A percentile compares a stretch with the other conserved stretches of the same genome.
Evolutionary conservation across 2,329 filamentous ascomycete species (phyloP).

Genomic region (Talaromyces islandicus): DNA sequence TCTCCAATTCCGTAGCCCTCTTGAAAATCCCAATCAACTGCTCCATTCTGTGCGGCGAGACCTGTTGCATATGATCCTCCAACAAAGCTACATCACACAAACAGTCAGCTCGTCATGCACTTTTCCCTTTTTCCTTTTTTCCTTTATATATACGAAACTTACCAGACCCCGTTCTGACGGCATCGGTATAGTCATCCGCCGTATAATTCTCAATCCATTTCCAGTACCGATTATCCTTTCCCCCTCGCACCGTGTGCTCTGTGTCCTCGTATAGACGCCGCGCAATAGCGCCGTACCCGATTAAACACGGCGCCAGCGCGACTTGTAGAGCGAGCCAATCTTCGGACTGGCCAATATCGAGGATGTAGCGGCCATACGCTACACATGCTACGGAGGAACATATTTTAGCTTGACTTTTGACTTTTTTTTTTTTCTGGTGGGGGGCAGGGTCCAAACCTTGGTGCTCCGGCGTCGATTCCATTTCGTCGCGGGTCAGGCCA

Average conservation of each 20-base stretch:
- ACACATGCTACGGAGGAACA: slow-evolving; percentile 59
- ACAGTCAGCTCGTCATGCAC: slow-evolving; percentile 5
- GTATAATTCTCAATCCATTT: slow-evolving; percentile 88
- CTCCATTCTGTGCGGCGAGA: slow-evolving; percentile 70
- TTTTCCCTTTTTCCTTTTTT: no score
- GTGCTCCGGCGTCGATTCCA: slow-evolving; percentile 67
- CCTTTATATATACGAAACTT: no score
- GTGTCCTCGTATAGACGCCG: slow-evolving; percentile 59
- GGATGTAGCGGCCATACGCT: slow-evolving; percentile 77
- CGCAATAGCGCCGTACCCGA: slow-evolving; percentile 83
- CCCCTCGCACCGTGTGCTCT: slow-evolving; percentile 46
- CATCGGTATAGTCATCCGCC: slow-evolving; percentile 69
- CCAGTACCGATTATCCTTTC: slow-evolving; percentile 69
- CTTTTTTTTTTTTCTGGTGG: not conserved
- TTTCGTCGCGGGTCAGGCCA: slow-evolving; percentile 66
- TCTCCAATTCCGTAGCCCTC: slow-evolving; percentile 76
- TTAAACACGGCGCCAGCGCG: slow-evolving; percentile 75
- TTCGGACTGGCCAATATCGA: slow-evolving; percentile 80
- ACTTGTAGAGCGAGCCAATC: slow-evolving; percentile 86
- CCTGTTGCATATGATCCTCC: slow-evolving; percentile 66
- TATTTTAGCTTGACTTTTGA: not conserved
- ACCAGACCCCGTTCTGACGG: slow-evolving; percentile 67
- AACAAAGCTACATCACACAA: slow-evolving; percentile 53
- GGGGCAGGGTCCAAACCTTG: slow-evolving; percentile 47
- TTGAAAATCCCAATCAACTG: slow-evolving; percentile 80